These are phyloP conservation scores for Hymenoscyphus fraxineus DNA, from an alignment of 2,329 filamentous ascomycete species.

Conservation along the genomic window DNA sequence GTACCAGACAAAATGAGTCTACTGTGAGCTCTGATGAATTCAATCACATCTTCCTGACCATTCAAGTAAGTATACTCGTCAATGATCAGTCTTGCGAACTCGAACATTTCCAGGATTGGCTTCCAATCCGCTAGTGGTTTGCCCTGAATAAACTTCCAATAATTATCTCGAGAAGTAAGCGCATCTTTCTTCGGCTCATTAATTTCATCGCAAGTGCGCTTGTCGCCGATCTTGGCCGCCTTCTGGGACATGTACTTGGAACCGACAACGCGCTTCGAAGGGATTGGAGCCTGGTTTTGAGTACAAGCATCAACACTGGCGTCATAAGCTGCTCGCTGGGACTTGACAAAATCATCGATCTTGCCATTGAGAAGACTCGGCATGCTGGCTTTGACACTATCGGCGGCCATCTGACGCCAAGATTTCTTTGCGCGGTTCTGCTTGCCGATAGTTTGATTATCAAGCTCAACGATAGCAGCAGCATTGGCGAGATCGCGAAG, in stretches of 20 bases:
- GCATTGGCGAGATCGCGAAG: slow-evolving; percentile 47
- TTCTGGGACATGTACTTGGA: slow-evolving; percentile 3
- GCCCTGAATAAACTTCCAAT: slow-evolving; percentile 6
- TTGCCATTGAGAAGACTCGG: slow-evolving; percentile 17
- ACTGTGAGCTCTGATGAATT: slow-evolving; percentile 5
- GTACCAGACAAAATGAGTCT: slow-evolving; percentile 59
- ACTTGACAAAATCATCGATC: slow-evolving; percentile 27
- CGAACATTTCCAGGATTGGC: slow-evolving; percentile 51
- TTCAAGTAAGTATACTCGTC: slow-evolving; percentile 62
- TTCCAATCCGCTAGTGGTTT: slow-evolving; percentile 33
- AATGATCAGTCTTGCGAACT: slow-evolving; percentile 56
- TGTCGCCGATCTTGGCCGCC: neutral
- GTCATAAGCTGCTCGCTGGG: slow-evolving; percentile 19
- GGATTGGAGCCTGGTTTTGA: slow-evolving; percentile 13
- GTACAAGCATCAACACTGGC: slow-evolving; percentile 36
- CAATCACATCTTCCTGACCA: slow-evolving; percentile 19
- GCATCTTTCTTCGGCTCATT: neutral
- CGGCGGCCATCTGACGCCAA: slow-evolving; percentile 48
- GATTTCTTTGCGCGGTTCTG: slow-evolving; percentile 40
- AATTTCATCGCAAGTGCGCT: neutral
- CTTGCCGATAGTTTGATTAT: slow-evolving; percentile 36
- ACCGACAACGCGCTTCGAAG: slow-evolving; percentile 32
- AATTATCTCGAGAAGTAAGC: neutral
- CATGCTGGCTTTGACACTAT: slow-evolving; percentile 39
- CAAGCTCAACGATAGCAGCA: slow-evolving; percentile 37